Percentiles rank a stretch among this genome's conserved stretches.
These are phyloP conservation scores for Barnettozyma populi DNA, from an alignment of 805 yeast species.

Conservation along the genomic window DNA sequence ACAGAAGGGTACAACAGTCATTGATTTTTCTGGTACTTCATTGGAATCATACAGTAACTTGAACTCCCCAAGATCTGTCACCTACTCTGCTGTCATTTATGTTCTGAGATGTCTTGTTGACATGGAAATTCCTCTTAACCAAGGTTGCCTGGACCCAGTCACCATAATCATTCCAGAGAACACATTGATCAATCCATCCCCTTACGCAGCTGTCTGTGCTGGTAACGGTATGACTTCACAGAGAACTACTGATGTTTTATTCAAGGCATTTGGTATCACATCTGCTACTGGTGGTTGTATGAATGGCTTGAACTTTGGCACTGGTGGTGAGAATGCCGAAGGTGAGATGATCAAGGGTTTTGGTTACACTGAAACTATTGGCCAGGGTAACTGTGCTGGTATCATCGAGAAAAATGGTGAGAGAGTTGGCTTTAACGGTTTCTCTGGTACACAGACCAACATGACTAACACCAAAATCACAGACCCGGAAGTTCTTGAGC, in stretches of 20 bases:
- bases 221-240: conserved; percentile 57
- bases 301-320: conserved; percentile 53
- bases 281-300: conserved; percentile 58
- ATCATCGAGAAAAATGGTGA: conserved; percentile 61
- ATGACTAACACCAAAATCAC: conserved; percentile 52
- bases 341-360: conserved; percentile 42
- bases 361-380: conserved; percentile 51
- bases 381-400: conserved; percentile 53
- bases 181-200: conserved; percentile 33
- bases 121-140: conserved; percentile 50
- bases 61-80: conserved; percentile 51
- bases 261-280: conserved; percentile 49
- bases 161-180: conserved; percentile 32
- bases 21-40: conserved; percentile 51
- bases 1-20: conserved; percentile 36
- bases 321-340: conserved; percentile 34
- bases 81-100: conserved; percentile 48
- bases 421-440: conserved; percentile 50
- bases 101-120: conserved; percentile 47
- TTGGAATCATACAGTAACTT: conserved; percentile 46
- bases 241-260: conserved; percentile 47
- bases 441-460: conserved; percentile 49
- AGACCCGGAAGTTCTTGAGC: conserved; percentile 49
- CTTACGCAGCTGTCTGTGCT: conserved; percentile 39
- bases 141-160: conserved; percentile 47